Conservation (phyloP, 352 stramenopile genomes). For the Phytopythium sindhum region DNA sequence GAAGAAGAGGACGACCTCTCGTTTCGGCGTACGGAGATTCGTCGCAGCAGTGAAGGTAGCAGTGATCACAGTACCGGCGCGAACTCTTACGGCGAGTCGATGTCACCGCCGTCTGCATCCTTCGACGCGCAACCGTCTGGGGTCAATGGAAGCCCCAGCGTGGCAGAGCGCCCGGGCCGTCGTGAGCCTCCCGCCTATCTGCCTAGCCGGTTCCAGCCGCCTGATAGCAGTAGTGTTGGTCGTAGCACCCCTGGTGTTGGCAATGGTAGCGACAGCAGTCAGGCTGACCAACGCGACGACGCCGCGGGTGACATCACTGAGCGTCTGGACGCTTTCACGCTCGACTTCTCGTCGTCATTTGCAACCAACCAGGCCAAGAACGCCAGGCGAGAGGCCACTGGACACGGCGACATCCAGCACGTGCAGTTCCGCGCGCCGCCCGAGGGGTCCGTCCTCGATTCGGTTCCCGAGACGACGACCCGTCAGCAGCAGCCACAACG, state of each 20-base stretch:
- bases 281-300: background rate
- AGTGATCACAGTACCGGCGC: background rate
- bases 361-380: constrained; percentile 17
- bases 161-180: background rate
- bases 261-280: constrained; percentile 9
- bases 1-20: constrained; percentile 13
- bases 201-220: constrained; percentile 2
- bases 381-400: constrained; percentile 8
- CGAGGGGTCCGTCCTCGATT: constrained; percentile 27
- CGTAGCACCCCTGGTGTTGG: background rate
- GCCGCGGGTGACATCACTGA: background rate
- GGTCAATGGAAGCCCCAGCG: constrained; percentile 1
- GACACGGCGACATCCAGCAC: constrained; percentile 17
- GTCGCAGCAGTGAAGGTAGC: background rate
- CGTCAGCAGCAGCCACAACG: background rate
- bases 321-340: constrained; percentile 22
- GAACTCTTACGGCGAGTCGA: background rate
- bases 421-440: constrained; percentile 21
- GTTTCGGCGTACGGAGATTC: constrained; percentile 1
- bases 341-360: constrained; percentile 28
- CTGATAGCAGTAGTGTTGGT: background rate
- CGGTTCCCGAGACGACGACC: constrained; percentile 8
- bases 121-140: background rate
- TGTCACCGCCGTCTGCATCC: background rate
- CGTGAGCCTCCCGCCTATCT: constrained; percentile 2